phyloP scores from a whole-genome alignment of 202 grass and related monocot genomes.

The Cymbopogon flexuosus region DNA sequence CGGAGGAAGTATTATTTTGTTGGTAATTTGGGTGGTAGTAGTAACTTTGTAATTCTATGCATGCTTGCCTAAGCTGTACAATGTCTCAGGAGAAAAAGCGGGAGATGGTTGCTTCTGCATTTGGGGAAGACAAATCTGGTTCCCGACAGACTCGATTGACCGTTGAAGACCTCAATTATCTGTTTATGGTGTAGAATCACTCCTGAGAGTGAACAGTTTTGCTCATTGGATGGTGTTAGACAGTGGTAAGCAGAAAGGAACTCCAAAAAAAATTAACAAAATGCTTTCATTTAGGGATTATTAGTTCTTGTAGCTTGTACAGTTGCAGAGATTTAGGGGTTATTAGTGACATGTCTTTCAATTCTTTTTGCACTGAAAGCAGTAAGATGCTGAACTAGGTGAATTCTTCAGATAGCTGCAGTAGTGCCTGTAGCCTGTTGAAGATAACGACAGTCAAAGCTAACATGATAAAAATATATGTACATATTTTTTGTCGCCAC shows the following conservation, averaged over 20 bases:
- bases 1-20: neutral
- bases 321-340: conserved; percentile 43
- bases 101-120: conserved; percentile 94
- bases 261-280: conserved; percentile 30
- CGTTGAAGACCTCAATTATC: conserved; percentile 84
- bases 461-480: conserved; percentile 38
- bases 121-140: conserved; percentile 87
- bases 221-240: conserved; percentile 42
- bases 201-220: conserved; percentile 53
- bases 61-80: conserved; percentile 20
- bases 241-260: conserved; percentile 31
- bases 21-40: neutral
- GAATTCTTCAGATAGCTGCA: conserved; percentile 16
- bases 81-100: conserved; percentile 81
- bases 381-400: conserved; percentile 12
- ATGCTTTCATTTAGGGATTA: conserved; percentile 25
- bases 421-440: conserved; percentile 29
- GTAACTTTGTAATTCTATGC: neutral
- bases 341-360: conserved; percentile 11
- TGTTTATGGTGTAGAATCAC: conserved; percentile 74
- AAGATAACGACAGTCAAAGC: conserved; percentile 16
- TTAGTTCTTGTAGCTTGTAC: conserved; percentile 43
- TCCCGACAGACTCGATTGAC: conserved; percentile 72
- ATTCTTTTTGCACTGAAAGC: conserved; percentile 33
- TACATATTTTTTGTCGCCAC: conserved; percentile 19